These are phyloP conservation scores for Zygnema circumcarinatum DNA, from an alignment of 139 green algal species.

Conservation along the genomic window DNA sequence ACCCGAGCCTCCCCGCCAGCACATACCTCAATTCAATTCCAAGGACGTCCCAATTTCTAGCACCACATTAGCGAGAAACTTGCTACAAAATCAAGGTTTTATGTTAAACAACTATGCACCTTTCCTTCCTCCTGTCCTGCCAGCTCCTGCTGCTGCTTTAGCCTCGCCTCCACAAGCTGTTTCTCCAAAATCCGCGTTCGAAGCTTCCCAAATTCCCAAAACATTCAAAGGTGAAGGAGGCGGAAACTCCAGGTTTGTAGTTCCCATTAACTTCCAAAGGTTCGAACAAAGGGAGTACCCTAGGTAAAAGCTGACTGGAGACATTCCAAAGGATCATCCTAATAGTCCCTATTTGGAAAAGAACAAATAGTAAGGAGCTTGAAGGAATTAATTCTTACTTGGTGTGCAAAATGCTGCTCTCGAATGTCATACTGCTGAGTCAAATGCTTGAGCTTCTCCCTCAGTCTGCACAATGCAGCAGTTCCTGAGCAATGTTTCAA, in stretches of 20 bases:
- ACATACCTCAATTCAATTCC: neutral
- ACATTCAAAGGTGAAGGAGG: too few species aligned
- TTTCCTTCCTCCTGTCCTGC: constrained; percentile 40
- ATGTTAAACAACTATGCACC: constrained; percentile 24
- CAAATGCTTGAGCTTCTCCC: constrained; percentile 59
- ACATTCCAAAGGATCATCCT: too few species aligned
- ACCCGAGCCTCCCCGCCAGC: neutral
- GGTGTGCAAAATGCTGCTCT: constrained; percentile 59
- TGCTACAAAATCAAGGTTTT: too few species aligned
- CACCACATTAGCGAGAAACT: too few species aligned
- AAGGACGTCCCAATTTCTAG: too few species aligned
- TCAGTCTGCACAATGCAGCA: constrained; percentile 34
- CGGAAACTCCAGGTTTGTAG: too few species aligned
- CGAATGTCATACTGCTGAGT: constrained; percentile 58
- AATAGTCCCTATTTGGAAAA: too few species aligned
- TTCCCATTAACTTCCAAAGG: too few species aligned
- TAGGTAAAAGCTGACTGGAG: too few species aligned
- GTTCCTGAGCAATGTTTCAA: neutral
- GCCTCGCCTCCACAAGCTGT: constrained; percentile 56
- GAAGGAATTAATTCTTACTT: constrained; percentile 2
- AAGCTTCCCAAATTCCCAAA: too few species aligned
- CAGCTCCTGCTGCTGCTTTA: constrained; percentile 56
- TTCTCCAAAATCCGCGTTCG: constrained; percentile 51
- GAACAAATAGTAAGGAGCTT: too few species aligned
- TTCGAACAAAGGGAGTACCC: too few species aligned